phyloP scores from a whole-genome alignment of 352 stramenopile species.

The Paralagenidium karlingii region DNA sequence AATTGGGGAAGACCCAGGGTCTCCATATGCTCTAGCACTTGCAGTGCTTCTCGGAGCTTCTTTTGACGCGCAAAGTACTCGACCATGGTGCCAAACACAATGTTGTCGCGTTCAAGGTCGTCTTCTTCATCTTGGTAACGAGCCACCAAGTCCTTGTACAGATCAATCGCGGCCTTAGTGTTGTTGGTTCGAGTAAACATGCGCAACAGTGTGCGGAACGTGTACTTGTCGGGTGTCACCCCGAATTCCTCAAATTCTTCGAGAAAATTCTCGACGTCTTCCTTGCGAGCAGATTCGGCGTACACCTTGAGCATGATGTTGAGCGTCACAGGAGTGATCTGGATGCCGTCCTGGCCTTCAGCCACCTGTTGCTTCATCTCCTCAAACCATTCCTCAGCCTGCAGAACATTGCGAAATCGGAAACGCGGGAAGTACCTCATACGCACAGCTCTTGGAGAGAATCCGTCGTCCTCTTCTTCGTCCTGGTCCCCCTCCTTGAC shows the following conservation, averaged over 20 bases:
- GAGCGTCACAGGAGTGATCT: conserved; percentile 28
- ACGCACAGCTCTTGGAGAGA: too few species aligned
- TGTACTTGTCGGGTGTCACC: conserved; percentile 33
- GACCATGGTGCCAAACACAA: conserved; percentile 54
- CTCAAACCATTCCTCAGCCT: conserved; percentile 39
- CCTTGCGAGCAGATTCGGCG: conserved; percentile 55
- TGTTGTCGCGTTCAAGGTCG: conserved; percentile 36
- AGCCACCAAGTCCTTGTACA: conserved; percentile 5
- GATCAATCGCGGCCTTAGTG: conserved; percentile 29
- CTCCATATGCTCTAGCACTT: conserved; percentile 49
- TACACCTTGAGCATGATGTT: conserved; percentile 73
- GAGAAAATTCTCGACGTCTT: conserved; percentile 33
- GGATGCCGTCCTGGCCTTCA: conserved; percentile 22
- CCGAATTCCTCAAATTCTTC: conserved; percentile 30
- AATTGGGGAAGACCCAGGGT: conserved; percentile 21
- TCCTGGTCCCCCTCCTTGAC: too few species aligned
- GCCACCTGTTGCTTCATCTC: conserved; percentile 34
- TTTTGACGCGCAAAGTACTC: conserved; percentile 62
- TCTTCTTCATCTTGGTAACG: conserved; percentile 17
- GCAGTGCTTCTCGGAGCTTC: conserved; percentile 43
- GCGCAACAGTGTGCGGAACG: conserved; percentile 69
- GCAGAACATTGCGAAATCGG: conserved; percentile 54
- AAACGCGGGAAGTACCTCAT: conserved; percentile 51
- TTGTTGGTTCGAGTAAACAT: conserved; percentile 66
- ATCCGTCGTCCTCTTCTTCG: too few species aligned